Evolutionary conservation across 148 eudicot genomes (phyloP).

Genomic region (Rhododendron williamsianum): DNA sequence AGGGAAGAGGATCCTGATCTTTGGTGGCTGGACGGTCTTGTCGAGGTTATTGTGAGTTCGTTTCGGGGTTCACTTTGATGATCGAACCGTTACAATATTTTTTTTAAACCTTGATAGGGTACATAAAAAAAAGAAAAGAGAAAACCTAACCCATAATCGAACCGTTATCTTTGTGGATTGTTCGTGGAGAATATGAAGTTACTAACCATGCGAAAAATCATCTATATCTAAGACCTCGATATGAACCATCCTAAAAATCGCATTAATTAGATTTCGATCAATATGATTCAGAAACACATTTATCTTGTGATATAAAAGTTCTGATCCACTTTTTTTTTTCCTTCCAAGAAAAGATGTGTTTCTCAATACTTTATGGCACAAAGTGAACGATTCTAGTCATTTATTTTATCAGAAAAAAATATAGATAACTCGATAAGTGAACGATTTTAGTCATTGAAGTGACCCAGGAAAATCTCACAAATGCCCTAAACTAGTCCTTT

Average conservation of each 20-base stretch:
- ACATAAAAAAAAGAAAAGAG: no score
- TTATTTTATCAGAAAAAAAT: neutral
- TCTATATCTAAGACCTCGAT: no score
- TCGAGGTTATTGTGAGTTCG: neutral
- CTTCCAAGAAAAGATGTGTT: neutral
- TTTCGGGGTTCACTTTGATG: neutral
- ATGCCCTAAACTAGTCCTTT: neutral
- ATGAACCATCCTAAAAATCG: neutral
- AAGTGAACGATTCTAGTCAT: neutral
- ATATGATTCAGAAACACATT: no score
- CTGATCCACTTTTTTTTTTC: no score
- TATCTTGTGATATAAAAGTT: no score
- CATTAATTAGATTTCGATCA: no score
- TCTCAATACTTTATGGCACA: neutral
- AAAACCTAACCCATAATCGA: no score
- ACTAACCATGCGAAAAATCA: neutral
- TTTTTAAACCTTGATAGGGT: no score
- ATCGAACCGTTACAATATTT: no score
- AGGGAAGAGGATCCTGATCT: neutral
- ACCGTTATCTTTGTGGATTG: no score
- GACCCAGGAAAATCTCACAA: neutral
- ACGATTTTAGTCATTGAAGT: neutral
- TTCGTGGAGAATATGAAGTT: neutral
- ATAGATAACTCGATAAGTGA: neutral
- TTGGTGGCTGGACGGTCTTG: neutral